Conservation (phyloP, 495 filamentous ascomycete species). For the Hyaloscypha hepaticicola region DNA sequence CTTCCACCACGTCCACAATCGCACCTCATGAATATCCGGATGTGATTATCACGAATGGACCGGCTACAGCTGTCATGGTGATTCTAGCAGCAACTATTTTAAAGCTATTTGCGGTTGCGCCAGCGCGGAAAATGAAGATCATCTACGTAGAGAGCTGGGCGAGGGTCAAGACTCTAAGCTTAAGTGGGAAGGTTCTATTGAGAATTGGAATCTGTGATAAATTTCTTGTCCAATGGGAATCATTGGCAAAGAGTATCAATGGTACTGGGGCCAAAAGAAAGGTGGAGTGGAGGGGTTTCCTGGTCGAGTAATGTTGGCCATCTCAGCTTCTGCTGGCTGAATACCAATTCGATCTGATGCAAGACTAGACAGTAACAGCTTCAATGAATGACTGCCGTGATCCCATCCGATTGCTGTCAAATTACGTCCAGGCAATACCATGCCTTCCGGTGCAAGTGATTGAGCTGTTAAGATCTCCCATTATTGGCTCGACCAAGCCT, state of each 20-base stretch:
- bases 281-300: slow-evolving; percentile 45
- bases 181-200: slow-evolving; percentile 73
- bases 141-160: slow-evolving; percentile 95
- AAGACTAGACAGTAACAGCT: neutral
- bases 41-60: slow-evolving; percentile 84
- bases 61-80: slow-evolving; percentile 80
- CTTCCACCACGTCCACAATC: slow-evolving; percentile 1
- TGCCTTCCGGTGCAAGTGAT: too few species aligned
- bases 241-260: slow-evolving; percentile 46
- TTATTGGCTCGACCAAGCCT: neutral
- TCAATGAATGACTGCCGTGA: too few species aligned
- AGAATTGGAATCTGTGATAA: slow-evolving; percentile 56
- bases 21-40: slow-evolving; percentile 47
- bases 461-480: too few species aligned
- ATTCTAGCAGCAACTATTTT: slow-evolving; percentile 65
- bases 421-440: too few species aligned
- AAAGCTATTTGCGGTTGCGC: slow-evolving; percentile 50
- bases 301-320: slow-evolving; percentile 38
- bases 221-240: slow-evolving; percentile 74
- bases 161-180: slow-evolving; percentile 71
- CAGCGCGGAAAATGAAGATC: slow-evolving; percentile 53
- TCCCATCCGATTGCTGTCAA: too few species aligned
- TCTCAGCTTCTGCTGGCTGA: neutral
- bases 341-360: too few species aligned
- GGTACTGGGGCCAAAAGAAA: slow-evolving; percentile 45